Conservation (phyloP, 2,329 filamentous ascomycete species). For the Pseudogymnoascus sp. region DNA sequence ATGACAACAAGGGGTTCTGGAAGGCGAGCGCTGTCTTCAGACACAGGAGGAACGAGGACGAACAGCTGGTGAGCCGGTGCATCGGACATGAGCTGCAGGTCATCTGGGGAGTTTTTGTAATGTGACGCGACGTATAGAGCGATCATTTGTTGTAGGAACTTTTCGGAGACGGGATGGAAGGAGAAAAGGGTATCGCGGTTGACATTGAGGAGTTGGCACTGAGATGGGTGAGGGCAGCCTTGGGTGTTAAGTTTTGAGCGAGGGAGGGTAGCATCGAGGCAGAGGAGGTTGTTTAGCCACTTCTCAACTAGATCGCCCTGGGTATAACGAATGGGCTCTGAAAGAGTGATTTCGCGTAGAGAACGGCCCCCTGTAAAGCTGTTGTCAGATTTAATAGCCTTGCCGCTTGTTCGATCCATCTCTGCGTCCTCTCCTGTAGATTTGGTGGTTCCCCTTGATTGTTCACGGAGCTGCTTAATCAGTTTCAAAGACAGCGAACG, state of each 20-base stretch:
- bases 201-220: slow-evolving; percentile 87
- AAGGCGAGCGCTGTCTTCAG: slow-evolving; percentile 67
- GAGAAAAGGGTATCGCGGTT: slow-evolving; percentile 98
- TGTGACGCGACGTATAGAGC: slow-evolving; percentile 93
- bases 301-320: slow-evolving; percentile 87
- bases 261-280: slow-evolving; percentile 85
- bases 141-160: slow-evolving; percentile 97
- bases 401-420: slow-evolving; percentile 74
- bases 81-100: slow-evolving; percentile 97
- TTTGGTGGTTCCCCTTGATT: slow-evolving; percentile 63
- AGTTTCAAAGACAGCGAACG: slow-evolving; percentile 91
- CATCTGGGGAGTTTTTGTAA: slow-evolving; percentile 97
- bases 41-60: slow-evolving; percentile 80
- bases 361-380: slow-evolving; percentile 62
- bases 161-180: slow-evolving; percentile 93
- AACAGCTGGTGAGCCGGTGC: slow-evolving; percentile 95
- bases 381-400: slow-evolving; percentile 56
- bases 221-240: slow-evolving; percentile 81
- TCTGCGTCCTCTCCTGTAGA: slow-evolving; percentile 52
- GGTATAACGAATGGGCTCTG: slow-evolving; percentile 91
- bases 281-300: slow-evolving; percentile 92
- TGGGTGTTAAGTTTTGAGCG: slow-evolving; percentile 63
- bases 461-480: slow-evolving; percentile 92
- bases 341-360: slow-evolving; percentile 83
- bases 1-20: slow-evolving; percentile 93